Evolutionary conservation across 2,329 filamentous ascomycete genomes (phyloP), one percentile per base, ranked within the genome.

Genomic region (Aspergillus arachidicola): DNA sequence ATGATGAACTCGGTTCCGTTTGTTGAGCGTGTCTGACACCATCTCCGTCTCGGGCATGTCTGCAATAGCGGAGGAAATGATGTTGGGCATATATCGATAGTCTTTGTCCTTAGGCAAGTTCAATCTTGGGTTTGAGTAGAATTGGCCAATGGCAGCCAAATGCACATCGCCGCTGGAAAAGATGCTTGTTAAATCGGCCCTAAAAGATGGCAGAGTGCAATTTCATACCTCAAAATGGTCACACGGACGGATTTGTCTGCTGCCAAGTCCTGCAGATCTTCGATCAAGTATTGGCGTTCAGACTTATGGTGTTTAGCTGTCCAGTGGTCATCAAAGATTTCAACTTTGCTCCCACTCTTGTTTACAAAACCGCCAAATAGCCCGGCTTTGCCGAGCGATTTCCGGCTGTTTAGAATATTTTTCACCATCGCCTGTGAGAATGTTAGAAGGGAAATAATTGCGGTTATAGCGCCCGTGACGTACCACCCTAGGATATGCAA

Each of bases 281-380:
- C 91, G 46, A 99, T 87, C 66, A 98, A 84, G 77, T 92, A 90
- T 66, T 89, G 92, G 57, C 95, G 88, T 79, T 99, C 95, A 30
- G 88, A 85, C 76, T 98, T 99, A 81, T 98, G 94, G 73, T 93
- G 92, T 75, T 93, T 96, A 43, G 94, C 92, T 0, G 94, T 97
- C 95, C 95, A 99, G 75, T 99, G 94, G 76, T 98, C 95, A 74
- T 97, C 94, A 11, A 97, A 82, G 16, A 98, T 91, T 77, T 98
- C 95, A 6, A 95, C 91, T 21, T 93, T 93, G 26, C 93, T 93
- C 72, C 97, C 94, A 70, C 97, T 94, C 69, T 91, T 91, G 80
- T 97, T 97, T 45, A 96, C 83, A 50, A 96, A 87, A 14, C 85
- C 85, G 64, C 93, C 92, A 58, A 98, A 84, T 68, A 96, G 78